Evolutionary conservation across 768 basidiomycete genomes (phyloP).

Genomic region (Russula sp.): DNA sequence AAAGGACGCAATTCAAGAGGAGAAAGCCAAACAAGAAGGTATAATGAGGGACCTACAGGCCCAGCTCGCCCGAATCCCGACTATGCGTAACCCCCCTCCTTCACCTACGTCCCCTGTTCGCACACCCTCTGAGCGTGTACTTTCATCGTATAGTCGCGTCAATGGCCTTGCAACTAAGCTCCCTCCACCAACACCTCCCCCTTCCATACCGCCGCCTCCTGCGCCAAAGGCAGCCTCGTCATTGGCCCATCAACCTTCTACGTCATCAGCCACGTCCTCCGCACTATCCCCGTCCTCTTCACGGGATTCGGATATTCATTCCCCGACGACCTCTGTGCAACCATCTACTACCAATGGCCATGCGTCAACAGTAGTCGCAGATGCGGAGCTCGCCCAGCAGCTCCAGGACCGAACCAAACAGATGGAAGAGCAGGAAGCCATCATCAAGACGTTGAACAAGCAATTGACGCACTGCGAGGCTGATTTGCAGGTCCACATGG

Average conservation of each 20-base stretch:
- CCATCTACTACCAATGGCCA: conserved; percentile 31
- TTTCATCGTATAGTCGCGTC: conserved; percentile 44
- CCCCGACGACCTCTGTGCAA: conserved; percentile 44
- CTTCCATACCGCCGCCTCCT: conserved; percentile 78
- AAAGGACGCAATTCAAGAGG: conserved; percentile 66
- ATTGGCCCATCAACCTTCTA: conserved; percentile 46
- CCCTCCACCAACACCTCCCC: conserved; percentile 84
- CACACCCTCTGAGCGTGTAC: conserved; percentile 40
- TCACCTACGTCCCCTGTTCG: conserved; percentile 43
- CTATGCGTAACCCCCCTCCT: conserved; percentile 32
- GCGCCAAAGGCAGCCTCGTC: conserved; percentile 51
- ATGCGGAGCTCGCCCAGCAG: conserved; percentile 49
- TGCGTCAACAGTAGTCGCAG: conserved; percentile 31
- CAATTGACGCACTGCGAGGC: conserved; percentile 89
- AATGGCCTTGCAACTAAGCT: conserved; percentile 65
- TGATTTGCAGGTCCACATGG: conserved; percentile 87
- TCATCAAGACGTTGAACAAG: conserved; percentile 92
- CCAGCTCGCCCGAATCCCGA: conserved; percentile 51
- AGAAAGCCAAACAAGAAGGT: conserved; percentile 60
- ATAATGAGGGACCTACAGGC: conserved; percentile 74
- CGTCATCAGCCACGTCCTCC: conserved; percentile 46
- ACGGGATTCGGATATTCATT: conserved; percentile 60
- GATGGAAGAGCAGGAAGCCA: conserved; percentile 77
- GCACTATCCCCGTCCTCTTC: conserved; percentile 49
- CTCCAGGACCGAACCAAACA: conserved; percentile 70